Evolutionary conservation across 108 stramenopile species (phyloP).

Genomic region (Cyclostephanos invisitatus): DNA sequence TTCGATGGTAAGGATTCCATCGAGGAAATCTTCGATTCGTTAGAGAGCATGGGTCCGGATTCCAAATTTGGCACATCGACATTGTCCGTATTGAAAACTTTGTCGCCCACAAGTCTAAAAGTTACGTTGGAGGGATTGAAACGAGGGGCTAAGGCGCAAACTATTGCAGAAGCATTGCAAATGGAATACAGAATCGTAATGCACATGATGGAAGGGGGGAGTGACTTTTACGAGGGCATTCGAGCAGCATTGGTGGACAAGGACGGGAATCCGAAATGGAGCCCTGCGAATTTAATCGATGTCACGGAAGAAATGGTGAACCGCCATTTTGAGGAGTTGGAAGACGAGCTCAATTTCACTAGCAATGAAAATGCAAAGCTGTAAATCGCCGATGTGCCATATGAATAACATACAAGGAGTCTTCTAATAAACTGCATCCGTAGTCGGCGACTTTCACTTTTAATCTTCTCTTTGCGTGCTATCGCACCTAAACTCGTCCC

Average conservation of each 20-base stretch:
- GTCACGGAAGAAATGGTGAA: constrained; percentile 62
- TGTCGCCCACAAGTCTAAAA: constrained; percentile 82
- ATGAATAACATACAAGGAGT: not conserved
- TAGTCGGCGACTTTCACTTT: not conserved
- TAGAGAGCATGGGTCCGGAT: constrained; percentile 45
- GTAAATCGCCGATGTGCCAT: not conserved
- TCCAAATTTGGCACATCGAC: constrained; percentile 63
- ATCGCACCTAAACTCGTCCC: not conserved
- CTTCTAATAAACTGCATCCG: not conserved
- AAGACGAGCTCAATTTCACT: constrained; percentile 42
- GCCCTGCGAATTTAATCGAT: constrained; percentile 52
- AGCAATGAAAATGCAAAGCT: constrained; percentile 22
- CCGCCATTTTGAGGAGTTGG: constrained; percentile 62
- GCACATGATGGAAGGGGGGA: constrained; percentile 53
- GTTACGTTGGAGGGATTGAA: constrained; percentile 79
- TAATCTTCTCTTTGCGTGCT: not conserved
- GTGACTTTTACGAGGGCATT: constrained; percentile 97
- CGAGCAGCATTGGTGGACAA: constrained; percentile 94
- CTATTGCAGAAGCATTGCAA: constrained; percentile 63
- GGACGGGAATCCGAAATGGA: constrained; percentile 89
- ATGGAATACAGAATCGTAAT: constrained; percentile 88
- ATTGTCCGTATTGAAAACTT: constrained; percentile 57
- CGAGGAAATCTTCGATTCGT: constrained; percentile 59
- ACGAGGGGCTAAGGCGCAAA: constrained; percentile 46
- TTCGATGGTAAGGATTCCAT: constrained; percentile 55